These are phyloP conservation scores for Candida vaughaniae DNA, from an alignment of 805 yeast species.

Conservation along the genomic window DNA sequence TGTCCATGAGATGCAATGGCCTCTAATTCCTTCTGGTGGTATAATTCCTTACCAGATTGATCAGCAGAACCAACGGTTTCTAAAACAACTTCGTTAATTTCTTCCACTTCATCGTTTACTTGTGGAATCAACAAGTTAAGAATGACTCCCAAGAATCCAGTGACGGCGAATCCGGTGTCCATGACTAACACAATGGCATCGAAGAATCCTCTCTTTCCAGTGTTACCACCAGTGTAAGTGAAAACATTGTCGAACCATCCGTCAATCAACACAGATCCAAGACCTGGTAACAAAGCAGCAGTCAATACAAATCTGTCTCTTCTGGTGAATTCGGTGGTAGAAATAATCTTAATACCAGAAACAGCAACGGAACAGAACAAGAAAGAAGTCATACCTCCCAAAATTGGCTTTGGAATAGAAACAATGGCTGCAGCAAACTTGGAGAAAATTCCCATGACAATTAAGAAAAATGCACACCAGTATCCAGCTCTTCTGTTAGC, in stretches of 20 bases:
- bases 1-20: slow-evolving; percentile 16
- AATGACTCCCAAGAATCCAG: slow-evolving; percentile 63
- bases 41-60: slow-evolving; percentile 31
- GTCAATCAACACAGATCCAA: slow-evolving; percentile 65
- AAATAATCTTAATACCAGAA: slow-evolving; percentile 67
- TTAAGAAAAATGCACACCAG: slow-evolving; percentile 75
- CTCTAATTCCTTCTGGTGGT: slow-evolving; percentile 33
- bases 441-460: slow-evolving; percentile 85
- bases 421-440: slow-evolving; percentile 89
- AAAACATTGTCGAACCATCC: slow-evolving; percentile 65
- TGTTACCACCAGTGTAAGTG: slow-evolving; percentile 63
- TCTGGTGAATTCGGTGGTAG: slow-evolving; percentile 62
- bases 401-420: slow-evolving; percentile 45
- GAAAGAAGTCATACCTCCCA: slow-evolving; percentile 88
- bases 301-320: slow-evolving; percentile 74
- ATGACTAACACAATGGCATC: slow-evolving; percentile 68
- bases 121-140: slow-evolving; percentile 64
- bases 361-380: slow-evolving; percentile 74
- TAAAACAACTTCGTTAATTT: slow-evolving; percentile 44
- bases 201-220: slow-evolving; percentile 56
- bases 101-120: slow-evolving; percentile 49
- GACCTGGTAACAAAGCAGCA: slow-evolving; percentile 60
- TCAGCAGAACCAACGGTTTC: slow-evolving; percentile 43
- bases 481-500: slow-evolving; percentile 81
- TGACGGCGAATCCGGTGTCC: slow-evolving; percentile 72